Percentiles rank a stretch among this genome's conserved stretches.
These are phyloP conservation scores for Chaetomium tenue DNA, from an alignment of 495 filamentous ascomycete species.

Conservation along the genomic window DNA sequence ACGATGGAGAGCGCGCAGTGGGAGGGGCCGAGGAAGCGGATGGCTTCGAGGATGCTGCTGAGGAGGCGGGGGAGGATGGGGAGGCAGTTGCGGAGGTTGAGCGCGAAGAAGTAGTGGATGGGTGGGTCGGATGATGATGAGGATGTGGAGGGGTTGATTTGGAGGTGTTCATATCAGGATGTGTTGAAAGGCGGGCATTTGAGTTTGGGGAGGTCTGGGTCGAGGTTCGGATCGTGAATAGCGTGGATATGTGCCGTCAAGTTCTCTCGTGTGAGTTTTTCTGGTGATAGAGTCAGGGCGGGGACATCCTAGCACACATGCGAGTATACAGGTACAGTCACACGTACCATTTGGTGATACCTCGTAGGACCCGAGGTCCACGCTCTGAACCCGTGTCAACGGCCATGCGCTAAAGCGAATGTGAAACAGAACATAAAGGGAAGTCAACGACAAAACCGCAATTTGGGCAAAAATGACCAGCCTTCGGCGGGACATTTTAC, in stretches of 20 bases:
- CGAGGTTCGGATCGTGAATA: too few species aligned
- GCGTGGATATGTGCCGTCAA: not conserved
- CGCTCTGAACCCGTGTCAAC: not conserved
- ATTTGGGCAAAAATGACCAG: not conserved
- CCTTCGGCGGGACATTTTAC: not conserved
- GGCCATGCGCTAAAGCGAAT: not conserved
- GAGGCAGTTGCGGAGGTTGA: slow-evolving; percentile 46
- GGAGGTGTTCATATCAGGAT: slow-evolving; percentile 1
- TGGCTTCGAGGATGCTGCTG: slow-evolving; percentile 44
- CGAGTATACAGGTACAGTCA: not conserved
- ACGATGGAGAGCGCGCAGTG: slow-evolving; percentile 51
- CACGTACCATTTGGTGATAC: slow-evolving; percentile 2
- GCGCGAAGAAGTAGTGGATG: slow-evolving; percentile 47
- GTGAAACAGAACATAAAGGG: not conserved
- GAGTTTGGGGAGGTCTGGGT: not conserved
- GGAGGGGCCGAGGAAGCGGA: slow-evolving; percentile 48
- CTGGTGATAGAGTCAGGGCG: not conserved
- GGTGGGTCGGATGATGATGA: slow-evolving; percentile 47
- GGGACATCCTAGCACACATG: not conserved
- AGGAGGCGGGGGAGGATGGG: slow-evolving; percentile 47
- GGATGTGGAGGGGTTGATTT: slow-evolving; percentile 61
- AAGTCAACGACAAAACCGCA: too few species aligned
- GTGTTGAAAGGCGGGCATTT: not conserved
- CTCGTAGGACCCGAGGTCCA: not conserved
- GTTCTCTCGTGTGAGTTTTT: not conserved